Evolutionary conservation across 371 early-diverging fungal species (phyloP).

Genomic region (Chytridiales sp.): DNA sequence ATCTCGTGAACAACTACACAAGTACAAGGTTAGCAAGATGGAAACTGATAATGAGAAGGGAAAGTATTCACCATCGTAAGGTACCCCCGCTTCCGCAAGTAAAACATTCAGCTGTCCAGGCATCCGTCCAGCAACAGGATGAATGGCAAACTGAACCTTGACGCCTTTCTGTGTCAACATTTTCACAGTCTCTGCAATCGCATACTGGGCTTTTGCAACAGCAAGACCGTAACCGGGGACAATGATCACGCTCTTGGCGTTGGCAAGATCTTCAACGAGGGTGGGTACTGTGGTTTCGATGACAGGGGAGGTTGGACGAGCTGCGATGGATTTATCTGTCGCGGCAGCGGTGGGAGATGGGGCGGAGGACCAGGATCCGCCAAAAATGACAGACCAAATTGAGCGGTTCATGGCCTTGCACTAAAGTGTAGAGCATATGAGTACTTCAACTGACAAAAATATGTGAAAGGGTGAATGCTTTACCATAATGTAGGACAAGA

Average conservation of each 20-base stretch:
- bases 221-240: constrained; percentile 41
- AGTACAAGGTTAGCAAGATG: not conserved
- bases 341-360: constrained; percentile 14
- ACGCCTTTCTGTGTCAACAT: constrained; percentile 25
- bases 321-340: not conserved
- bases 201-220: constrained; percentile 41
- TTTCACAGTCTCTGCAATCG: constrained; percentile 35
- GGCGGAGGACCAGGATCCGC: constrained; percentile 25
- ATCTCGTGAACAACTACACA: constrained; percentile 32
- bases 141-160: constrained; percentile 34
- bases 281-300: constrained; percentile 24
- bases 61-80: constrained; percentile 24
- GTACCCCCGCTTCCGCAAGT: constrained; percentile 39
- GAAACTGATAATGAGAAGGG: not conserved
- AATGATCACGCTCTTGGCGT: constrained; percentile 35
- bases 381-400: constrained; percentile 33
- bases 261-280: constrained; percentile 25
- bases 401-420: constrained; percentile 43
- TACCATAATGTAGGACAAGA: constrained; percentile 36
- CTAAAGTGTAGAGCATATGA: constrained; percentile 9
- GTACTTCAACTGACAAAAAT: not conserved
- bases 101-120: constrained; percentile 41
- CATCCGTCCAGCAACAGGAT: constrained; percentile 42
- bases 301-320: constrained; percentile 6
- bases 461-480: not conserved